phyloP scores from a whole-genome alignment of 2,329 filamentous ascomycete genomes.

The Claviceps sp. region DNA sequence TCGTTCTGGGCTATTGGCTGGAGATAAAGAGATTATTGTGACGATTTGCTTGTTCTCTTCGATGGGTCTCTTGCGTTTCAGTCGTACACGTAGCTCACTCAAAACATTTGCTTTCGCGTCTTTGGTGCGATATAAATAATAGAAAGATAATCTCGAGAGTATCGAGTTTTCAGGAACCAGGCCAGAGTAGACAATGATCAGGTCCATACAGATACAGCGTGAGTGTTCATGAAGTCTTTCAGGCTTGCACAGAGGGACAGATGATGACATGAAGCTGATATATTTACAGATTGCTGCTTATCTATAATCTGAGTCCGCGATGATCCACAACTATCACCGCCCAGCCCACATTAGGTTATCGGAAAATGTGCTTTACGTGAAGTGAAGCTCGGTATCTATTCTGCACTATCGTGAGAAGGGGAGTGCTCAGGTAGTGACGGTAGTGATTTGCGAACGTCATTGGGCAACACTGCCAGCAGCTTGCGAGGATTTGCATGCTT shows the following conservation, averaged over 20 bases:
- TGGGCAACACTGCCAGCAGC: constrained; percentile 4
- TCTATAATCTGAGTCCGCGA: background rate
- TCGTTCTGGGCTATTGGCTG: background rate
- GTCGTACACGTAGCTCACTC: background rate
- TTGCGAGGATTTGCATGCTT: constrained; percentile 2
- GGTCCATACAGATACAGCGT: background rate
- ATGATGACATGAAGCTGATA: background rate
- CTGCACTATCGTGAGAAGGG: constrained; percentile 24
- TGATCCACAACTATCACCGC: background rate
- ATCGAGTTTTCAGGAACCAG: background rate
- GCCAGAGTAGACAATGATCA: background rate
- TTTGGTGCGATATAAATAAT: background rate
- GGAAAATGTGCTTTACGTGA: constrained; percentile 1
- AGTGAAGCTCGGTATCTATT: background rate
- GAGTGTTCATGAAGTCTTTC: background rate
- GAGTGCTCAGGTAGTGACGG: constrained; percentile 16
- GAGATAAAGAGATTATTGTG: background rate
- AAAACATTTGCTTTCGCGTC: background rate
- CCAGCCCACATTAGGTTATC: background rate
- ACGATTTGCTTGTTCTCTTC: background rate
- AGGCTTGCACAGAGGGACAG: background rate
- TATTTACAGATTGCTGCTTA: background rate
- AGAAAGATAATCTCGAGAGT: background rate
- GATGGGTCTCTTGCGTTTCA: background rate
- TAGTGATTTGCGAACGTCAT: constrained; percentile 26